These are phyloP conservation scores for Candida ortonii DNA, from an alignment of 805 yeast species.

Conservation along the genomic window DNA sequence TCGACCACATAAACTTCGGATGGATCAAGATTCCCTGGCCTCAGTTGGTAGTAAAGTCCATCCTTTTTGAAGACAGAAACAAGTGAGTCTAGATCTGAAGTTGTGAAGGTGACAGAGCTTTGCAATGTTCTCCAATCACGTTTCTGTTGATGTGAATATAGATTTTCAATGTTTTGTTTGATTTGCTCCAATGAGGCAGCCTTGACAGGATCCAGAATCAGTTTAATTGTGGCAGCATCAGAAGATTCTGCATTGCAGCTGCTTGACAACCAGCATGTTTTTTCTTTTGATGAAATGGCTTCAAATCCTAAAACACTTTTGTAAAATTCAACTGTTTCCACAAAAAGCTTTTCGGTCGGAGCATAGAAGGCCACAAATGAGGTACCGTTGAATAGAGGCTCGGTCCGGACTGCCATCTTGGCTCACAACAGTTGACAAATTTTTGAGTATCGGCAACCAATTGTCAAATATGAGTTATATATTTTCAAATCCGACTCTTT, in stretches of 20 bases:
- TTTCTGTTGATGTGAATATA: conserved; percentile 27
- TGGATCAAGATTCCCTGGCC: conserved; percentile 74
- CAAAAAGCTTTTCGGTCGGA: conserved; percentile 41
- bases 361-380: conserved; percentile 55
- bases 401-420: conserved; percentile 16
- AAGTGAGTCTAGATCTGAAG: conserved; percentile 38
- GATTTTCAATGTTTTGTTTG: conserved; percentile 26
- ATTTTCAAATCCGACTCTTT: no score
- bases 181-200: conserved; percentile 28
- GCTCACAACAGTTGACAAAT: no score
- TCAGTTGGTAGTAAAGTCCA: conserved; percentile 46
- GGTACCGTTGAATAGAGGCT: conserved; percentile 54
- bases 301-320: conserved; percentile 40
- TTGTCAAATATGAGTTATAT: no score
- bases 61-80: conserved; percentile 33
- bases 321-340: conserved; percentile 56
- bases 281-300: conserved; percentile 29
- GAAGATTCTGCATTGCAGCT: conserved; percentile 23
- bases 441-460: no score
- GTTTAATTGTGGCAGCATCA: conserved; percentile 23
- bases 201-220: conserved; percentile 24
- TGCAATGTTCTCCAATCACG: conserved; percentile 52
- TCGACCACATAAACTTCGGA: conserved; percentile 74
- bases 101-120: conserved; percentile 44
- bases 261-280: conserved; percentile 33